Percentiles rank a stretch among this genome's conserved stretches.
These are phyloP conservation scores for Begonia loranthoides DNA, from an alignment of 306 rosid genomes.

Conservation along the genomic window DNA sequence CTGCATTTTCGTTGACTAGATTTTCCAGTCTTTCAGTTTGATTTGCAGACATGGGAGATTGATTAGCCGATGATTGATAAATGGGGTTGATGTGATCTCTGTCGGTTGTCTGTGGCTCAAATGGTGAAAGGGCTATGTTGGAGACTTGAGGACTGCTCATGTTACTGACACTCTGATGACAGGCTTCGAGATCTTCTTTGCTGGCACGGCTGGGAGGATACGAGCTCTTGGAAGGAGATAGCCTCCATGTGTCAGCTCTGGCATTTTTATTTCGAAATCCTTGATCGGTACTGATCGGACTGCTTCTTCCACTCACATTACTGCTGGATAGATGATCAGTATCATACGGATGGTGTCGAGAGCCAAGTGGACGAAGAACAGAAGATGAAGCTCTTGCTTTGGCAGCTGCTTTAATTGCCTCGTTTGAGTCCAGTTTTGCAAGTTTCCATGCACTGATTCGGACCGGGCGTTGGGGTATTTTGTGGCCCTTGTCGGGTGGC, in stretches of 20 bases:
- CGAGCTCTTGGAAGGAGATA: slow-evolving; percentile 51
- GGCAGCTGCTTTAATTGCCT: slow-evolving; percentile 60
- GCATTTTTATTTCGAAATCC: slow-evolving; percentile 39
- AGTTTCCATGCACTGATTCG: slow-evolving; percentile 83
- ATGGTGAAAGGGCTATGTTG: slow-evolving; percentile 39
- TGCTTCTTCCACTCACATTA: slow-evolving; percentile 70
- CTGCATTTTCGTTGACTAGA: slow-evolving; percentile 15
- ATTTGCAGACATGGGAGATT: slow-evolving; percentile 32
- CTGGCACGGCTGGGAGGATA: slow-evolving; percentile 69
- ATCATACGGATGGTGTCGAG: slow-evolving; percentile 40
- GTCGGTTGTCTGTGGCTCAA: slow-evolving; percentile 23
- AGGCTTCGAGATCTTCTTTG: slow-evolving; percentile 48
- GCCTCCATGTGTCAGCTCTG: slow-evolving; percentile 40
- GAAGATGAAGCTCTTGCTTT: slow-evolving; percentile 91
- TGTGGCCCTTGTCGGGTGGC: slow-evolving; percentile 43
- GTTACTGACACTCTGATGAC: slow-evolving; percentile 43
- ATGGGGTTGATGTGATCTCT: slow-evolving; percentile 54
- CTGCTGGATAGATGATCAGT: slow-evolving; percentile 50
- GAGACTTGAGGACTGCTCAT: slow-evolving; percentile 61
- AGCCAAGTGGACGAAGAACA: slow-evolving; percentile 58
- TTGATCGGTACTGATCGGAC: slow-evolving; percentile 44
- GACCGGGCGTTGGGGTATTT: slow-evolving; percentile 36
- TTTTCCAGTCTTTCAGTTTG: slow-evolving; percentile 32
- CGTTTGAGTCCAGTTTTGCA: slow-evolving; percentile 66
- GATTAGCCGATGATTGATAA: slow-evolving; percentile 39